Conservation (phyloP, 768 basidiomycete genomes). For the Hebeloma cylindrosporum region DNA sequence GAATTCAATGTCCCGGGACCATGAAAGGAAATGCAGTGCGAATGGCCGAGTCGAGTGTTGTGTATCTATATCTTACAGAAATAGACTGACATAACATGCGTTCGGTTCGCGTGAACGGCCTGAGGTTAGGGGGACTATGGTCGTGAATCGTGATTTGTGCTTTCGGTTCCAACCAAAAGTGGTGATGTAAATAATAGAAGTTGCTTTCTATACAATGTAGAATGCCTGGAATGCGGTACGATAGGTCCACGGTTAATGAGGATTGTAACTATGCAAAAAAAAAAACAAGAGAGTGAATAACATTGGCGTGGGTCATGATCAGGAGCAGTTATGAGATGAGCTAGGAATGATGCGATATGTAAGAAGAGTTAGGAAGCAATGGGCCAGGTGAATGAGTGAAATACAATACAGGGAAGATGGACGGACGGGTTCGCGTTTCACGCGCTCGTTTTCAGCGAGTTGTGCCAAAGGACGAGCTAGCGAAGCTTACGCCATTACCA, state of each 20-base stretch:
- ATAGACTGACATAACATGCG: too few species aligned
- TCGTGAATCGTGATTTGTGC: neutral
- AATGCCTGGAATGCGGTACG: conserved; percentile 13
- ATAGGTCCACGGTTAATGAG: conserved; percentile 21
- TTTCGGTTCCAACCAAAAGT: too few species aligned
- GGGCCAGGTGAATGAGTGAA: conserved; percentile 6
- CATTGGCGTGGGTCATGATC: conserved; percentile 11
- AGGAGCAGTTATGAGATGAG: conserved; percentile 5
- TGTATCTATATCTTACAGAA: too few species aligned
- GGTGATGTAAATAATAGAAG: conserved; percentile 7
- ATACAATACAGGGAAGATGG: conserved; percentile 4
- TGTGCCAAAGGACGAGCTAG: conserved; percentile 9
- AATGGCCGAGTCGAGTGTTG: too few species aligned
- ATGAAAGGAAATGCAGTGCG: too few species aligned
- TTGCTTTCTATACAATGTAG: conserved; percentile 18
- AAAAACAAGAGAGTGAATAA: conserved; percentile 14
- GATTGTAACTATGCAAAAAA: conserved; percentile 32
- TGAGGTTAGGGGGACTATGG: conserved; percentile 1
- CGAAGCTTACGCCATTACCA: conserved; percentile 14
- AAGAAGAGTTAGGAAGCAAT: neutral
- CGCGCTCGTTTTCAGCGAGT: conserved; percentile 6
- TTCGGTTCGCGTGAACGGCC: conserved; percentile 2
- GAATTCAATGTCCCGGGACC: too few species aligned
- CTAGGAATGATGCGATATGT: conserved; percentile 6
- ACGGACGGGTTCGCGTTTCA: conserved; percentile 1